Conservation (phyloP, 2,329 filamentous ascomycete species). For the Claviceps pusilla region DNA sequence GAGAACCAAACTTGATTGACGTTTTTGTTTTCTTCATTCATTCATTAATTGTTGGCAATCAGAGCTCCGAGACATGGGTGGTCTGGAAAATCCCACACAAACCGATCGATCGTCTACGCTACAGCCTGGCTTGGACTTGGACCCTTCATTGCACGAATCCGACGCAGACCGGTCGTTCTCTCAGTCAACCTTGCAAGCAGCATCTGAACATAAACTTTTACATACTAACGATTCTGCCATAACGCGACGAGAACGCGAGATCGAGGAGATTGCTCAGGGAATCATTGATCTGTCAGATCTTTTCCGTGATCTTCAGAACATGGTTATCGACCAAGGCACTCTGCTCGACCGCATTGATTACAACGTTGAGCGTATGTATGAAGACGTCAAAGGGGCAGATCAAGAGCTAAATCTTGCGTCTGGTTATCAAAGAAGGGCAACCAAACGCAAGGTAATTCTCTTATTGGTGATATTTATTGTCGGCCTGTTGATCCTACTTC, state of each 20-base stretch:
- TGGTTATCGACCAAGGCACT: slow-evolving; percentile 87
- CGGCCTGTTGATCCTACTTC: slow-evolving; percentile 70
- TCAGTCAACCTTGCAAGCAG: slow-evolving; percentile 73
- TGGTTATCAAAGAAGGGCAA: slow-evolving; percentile 74
- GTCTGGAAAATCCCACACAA: slow-evolving; percentile 34
- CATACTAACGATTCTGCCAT: slow-evolving; percentile 73
- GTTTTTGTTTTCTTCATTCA: not conserved
- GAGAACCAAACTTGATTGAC: slow-evolving; percentile 7
- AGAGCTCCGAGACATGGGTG: slow-evolving; percentile 64
- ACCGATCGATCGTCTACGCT: slow-evolving; percentile 40
- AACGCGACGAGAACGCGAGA: slow-evolving; percentile 83
- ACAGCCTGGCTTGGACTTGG: slow-evolving; percentile 44
- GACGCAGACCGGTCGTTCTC: slow-evolving; percentile 88
- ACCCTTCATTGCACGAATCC: slow-evolving; percentile 82
- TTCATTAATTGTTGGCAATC: slow-evolving; percentile 1
- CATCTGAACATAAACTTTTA: slow-evolving; percentile 49
- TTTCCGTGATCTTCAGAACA: slow-evolving; percentile 87
- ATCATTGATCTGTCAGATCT: slow-evolving; percentile 96
- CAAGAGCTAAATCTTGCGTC: slow-evolving; percentile 82
- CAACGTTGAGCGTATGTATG: slow-evolving; percentile 91
- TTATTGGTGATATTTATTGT: slow-evolving; percentile 72
- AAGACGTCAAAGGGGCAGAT: slow-evolving; percentile 81
- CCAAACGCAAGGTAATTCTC: slow-evolving; percentile 85
- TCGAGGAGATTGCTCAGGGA: slow-evolving; percentile 93
- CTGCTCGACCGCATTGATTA: slow-evolving; percentile 94